Evolutionary conservation across 2,329 filamentous ascomycete species (phyloP), one percentile per base, ranked within the genome.

Genomic region (Trematosphaeria pertusa): DNA sequence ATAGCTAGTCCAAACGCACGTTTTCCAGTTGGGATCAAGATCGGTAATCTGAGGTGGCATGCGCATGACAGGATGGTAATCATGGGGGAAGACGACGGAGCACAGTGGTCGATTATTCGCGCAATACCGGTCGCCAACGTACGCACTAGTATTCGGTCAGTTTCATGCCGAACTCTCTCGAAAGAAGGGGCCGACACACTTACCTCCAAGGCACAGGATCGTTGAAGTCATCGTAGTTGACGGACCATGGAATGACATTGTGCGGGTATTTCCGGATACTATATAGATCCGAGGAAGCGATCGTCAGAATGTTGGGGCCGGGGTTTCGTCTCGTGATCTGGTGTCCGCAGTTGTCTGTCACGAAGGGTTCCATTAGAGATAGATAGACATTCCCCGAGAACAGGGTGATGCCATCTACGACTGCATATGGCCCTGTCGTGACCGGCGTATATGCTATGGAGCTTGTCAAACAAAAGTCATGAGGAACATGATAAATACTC

Each of bases 311-410:
- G 28, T 54, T 50, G 10, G 30, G 17, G n/a, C 43, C 43, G 7
- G 43, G 34, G 22, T 21, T 42, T 21, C 18, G 20, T 15, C 43
- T n/a, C 3, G 33, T 44, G 18, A 57, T 30, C 0, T 17, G 18
- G 5, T 49, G 40, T 3, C 40, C 34, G 33, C 54, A 59, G 21
- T 52, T 57, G 22, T 59, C 56, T 2, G 24, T 19, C 6, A 59
- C 56, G 5, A 20, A 28, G 6, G 52, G 56, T 14, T 52, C 48
- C 8, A 32, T 11, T 19, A 55, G 34, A 2, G 54, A 57, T 2
- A 59, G 19, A 21, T 59, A 59, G 3, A 59, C 42, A 32, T 59
- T 59, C 15, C 56, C 56, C 36, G 51, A 19, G 21, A 53, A 59
- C 43, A 59, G 49, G 1, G 56, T 59, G 1, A 48, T 36, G 5